A percentile compares a stretch with the other conserved stretches of the same genome.
Conservation (phyloP, 164 flowering plant species). For the Umbilicus rupestris region DNA sequence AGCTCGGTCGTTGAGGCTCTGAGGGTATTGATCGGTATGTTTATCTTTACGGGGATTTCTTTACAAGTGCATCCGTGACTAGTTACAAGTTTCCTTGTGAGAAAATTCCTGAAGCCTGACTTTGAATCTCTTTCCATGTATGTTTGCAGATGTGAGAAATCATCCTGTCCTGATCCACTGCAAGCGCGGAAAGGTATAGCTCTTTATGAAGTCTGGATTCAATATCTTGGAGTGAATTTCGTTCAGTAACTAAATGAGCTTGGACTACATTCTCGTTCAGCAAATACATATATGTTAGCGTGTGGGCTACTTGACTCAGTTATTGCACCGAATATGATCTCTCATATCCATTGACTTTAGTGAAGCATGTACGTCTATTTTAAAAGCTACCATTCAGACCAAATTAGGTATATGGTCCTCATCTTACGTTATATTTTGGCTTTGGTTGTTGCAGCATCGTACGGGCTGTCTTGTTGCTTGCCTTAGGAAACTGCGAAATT, state of each 20-base stretch:
- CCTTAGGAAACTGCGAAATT: conserved; percentile 68
- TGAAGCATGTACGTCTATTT: too few relatives aligned
- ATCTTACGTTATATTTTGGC: neutral
- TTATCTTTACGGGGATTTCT: neutral
- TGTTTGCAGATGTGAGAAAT: conserved; percentile 58
- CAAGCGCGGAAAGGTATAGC: conserved; percentile 67
- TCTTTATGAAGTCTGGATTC: too few relatives aligned
- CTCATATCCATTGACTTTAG: too few relatives aligned
- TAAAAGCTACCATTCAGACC: too few relatives aligned
- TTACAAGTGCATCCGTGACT: neutral
- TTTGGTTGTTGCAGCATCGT: conserved; percentile 52
- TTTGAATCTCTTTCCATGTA: conserved; percentile 2
- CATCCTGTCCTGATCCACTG: conserved; percentile 73
- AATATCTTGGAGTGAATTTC: too few relatives aligned
- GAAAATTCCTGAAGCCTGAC: neutral
- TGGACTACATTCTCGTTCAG: too few relatives aligned
- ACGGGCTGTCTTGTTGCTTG: conserved; percentile 81
- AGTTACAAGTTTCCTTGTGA: neutral
- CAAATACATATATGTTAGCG: too few relatives aligned
- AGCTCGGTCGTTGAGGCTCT: conserved; percentile 55
- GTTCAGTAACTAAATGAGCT: neutral
- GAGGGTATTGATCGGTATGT: conserved; percentile 55
- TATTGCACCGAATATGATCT: too few relatives aligned
- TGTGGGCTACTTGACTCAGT: too few relatives aligned
- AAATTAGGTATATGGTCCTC: neutral